A percentile compares a stretch with the other conserved stretches of the same genome.
Evolutionary conservation across 495 filamentous ascomycete species (phyloP).

Genomic region (Venustampulla echinocandica): DNA sequence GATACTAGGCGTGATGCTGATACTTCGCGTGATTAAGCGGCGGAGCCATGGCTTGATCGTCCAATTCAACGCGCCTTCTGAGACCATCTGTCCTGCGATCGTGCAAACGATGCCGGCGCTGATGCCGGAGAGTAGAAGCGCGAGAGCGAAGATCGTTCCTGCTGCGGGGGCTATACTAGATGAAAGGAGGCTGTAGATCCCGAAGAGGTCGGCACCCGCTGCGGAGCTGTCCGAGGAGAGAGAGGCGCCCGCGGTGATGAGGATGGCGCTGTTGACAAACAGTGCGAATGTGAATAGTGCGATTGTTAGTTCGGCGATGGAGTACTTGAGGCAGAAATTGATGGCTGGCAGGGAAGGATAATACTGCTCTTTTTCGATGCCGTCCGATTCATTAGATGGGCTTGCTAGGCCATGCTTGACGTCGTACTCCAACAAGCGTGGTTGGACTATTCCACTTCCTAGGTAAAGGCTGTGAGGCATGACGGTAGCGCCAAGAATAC

Average conservation of each 20-base stretch:
- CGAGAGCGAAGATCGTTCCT: constrained; percentile 48
- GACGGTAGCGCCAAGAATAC: constrained; percentile 86
- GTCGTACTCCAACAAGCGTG: constrained; percentile 75
- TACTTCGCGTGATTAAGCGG: constrained; percentile 46
- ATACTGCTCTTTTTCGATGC: constrained; percentile 49
- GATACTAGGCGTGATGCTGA: constrained; percentile 74
- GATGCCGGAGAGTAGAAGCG: constrained; percentile 44
- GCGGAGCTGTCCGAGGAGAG: constrained; percentile 52
- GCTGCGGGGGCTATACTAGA: constrained; percentile 58
- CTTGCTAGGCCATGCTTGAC: constrained; percentile 45
- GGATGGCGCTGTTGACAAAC: constrained; percentile 88
- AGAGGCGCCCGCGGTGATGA: constrained; percentile 78
- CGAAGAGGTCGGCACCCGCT: constrained; percentile 65
- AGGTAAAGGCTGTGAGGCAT: constrained; percentile 92
- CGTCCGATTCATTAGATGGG: constrained; percentile 15
- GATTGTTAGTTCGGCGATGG: constrained; percentile 62
- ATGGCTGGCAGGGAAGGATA: constrained; percentile 72
- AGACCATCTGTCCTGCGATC: constrained; percentile 51
- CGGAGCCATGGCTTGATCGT: constrained; percentile 41
- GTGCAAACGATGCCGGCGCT: constrained; percentile 50
- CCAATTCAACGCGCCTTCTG: constrained; percentile 46
- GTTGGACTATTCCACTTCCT: constrained; percentile 80
- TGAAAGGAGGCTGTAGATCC: constrained; percentile 70
- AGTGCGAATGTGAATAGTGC: constrained; percentile 87
- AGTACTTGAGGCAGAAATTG: constrained; percentile 68